Percentiles rank a stretch among this genome's conserved stretches.
These are phyloP conservation scores for Chlamydomonas incerta DNA, from an alignment of 139 green algal species.

Conservation along the genomic window DNA sequence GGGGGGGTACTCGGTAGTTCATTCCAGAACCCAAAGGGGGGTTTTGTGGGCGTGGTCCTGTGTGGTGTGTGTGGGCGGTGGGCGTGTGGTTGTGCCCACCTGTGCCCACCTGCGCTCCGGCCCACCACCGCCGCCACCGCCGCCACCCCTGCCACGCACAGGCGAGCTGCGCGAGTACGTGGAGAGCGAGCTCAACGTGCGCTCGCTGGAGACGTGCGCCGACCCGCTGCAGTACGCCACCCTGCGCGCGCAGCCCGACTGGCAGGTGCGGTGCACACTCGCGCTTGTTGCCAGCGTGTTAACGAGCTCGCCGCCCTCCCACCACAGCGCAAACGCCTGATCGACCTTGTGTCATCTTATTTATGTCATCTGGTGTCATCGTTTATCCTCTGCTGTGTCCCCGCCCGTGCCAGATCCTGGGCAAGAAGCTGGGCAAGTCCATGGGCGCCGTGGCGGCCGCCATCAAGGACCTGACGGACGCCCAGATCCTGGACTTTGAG, in stretches of 20 bases:
- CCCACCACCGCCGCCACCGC: neutral
- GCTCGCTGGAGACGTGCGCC: slow-evolving; percentile 75
- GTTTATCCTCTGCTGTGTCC: too few relatives aligned
- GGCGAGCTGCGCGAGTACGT: slow-evolving; percentile 92
- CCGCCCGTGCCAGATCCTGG: slow-evolving; percentile 66
- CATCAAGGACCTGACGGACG: slow-evolving; percentile 70
- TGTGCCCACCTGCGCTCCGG: too few relatives aligned
- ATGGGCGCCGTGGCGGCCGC: slow-evolving; percentile 82
- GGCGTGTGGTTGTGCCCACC: too few relatives aligned
- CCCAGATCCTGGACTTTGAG: slow-evolving; percentile 81
- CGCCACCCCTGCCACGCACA: slow-evolving; percentile 6
- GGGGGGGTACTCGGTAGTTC: too few relatives aligned
- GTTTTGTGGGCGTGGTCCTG: too few relatives aligned
- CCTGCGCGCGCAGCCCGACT: slow-evolving; percentile 90
- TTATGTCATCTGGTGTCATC: neutral
- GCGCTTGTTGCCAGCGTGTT: too few relatives aligned
- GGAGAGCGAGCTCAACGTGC: slow-evolving; percentile 92
- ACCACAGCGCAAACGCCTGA: too few relatives aligned
- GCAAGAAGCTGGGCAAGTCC: slow-evolving; percentile 86
- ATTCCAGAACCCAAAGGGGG: too few relatives aligned
- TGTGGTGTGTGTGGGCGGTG: too few relatives aligned
- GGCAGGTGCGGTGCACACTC: slow-evolving; percentile 42
- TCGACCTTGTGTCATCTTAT: neutral
- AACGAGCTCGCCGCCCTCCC: too few relatives aligned
- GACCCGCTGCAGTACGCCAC: slow-evolving; percentile 83